phyloP scores from a whole-genome alignment of 129 eudicot species.

The Artemisia annua region DNA sequence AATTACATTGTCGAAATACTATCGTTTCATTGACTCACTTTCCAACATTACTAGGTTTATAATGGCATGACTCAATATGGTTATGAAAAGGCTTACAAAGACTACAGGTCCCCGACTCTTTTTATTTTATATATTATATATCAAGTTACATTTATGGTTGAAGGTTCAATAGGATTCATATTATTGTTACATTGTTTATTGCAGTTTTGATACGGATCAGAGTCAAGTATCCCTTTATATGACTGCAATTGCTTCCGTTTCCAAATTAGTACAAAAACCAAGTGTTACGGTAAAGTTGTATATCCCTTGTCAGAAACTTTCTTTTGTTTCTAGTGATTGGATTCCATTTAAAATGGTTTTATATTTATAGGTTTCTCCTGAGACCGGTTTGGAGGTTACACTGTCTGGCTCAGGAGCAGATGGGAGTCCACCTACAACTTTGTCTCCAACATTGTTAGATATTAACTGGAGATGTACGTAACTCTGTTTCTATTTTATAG shows the following conservation, averaged over 20 bases:
- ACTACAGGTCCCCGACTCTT: conserved; percentile 54
- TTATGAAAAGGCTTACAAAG: conserved; percentile 60
- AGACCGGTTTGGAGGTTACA: conserved; percentile 63
- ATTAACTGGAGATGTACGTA: conserved; percentile 80
- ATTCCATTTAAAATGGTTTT: neutral
- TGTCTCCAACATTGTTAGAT: conserved; percentile 69
- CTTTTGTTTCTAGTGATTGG: neutral
- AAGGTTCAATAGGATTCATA: neutral
- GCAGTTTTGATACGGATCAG: conserved; percentile 80
- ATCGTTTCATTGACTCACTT: conserved; percentile 10
- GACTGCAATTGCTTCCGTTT: conserved; percentile 81
- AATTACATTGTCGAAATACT: conserved; percentile 14
- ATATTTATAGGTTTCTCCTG: conserved; percentile 60
- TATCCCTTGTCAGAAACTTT: neutral
- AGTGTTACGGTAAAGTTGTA: conserved; percentile 44
- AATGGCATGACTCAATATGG: conserved; percentile 92
- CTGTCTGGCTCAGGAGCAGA: conserved; percentile 77
- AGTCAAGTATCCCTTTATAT: conserved; percentile 66
- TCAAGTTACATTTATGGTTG: conserved; percentile 4
- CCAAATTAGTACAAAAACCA: conserved; percentile 73
- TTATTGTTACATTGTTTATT: conserved; percentile 17
- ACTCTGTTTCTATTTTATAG: neutral
- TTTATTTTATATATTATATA: neutral
- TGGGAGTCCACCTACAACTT: conserved; percentile 80
- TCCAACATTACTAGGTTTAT: conserved; percentile 56